These are phyloP conservation scores for Fusarium beomiforme DNA, from an alignment of 2,329 filamentous ascomycete species.

Conservation along the genomic window DNA sequence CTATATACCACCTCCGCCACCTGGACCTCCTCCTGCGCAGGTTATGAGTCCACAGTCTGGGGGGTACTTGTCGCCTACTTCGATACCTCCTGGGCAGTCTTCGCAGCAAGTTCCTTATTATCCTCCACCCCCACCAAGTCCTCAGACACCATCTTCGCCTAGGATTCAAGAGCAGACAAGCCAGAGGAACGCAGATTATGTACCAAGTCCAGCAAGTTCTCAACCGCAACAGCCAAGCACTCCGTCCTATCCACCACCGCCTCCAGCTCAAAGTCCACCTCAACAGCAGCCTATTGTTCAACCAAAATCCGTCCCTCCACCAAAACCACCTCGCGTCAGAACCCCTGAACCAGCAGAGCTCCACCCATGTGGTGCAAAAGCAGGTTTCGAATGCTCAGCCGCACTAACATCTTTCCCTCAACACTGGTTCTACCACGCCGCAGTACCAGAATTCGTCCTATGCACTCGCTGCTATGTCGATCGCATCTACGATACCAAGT, in stretches of 20 bases:
- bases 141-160: neutral
- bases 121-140: neutral
- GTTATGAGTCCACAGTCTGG: neutral
- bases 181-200: neutral
- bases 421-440: conserved; percentile 51
- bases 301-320: neutral
- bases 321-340: conserved; percentile 12
- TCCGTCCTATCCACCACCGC: neutral
- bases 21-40: conserved; percentile 12
- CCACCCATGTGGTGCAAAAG: conserved; percentile 24
- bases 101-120: neutral
- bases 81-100: neutral
- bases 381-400: conserved; percentile 42
- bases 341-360: conserved; percentile 26
- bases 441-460: conserved; percentile 46
- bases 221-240: neutral
- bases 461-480: conserved; percentile 53
- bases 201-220: neutral
- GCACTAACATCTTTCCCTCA: conserved; percentile 42
- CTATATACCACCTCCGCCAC: conserved; percentile 3
- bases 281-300: neutral
- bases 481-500: conserved; percentile 46
- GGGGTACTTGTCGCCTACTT: neutral
- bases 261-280: neutral
- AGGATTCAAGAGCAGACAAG: neutral